Evolutionary conservation across 2,329 filamentous ascomycete species (phyloP), one percentile per base, ranked within the genome.

Genomic region (Venturia effusa): DNA sequence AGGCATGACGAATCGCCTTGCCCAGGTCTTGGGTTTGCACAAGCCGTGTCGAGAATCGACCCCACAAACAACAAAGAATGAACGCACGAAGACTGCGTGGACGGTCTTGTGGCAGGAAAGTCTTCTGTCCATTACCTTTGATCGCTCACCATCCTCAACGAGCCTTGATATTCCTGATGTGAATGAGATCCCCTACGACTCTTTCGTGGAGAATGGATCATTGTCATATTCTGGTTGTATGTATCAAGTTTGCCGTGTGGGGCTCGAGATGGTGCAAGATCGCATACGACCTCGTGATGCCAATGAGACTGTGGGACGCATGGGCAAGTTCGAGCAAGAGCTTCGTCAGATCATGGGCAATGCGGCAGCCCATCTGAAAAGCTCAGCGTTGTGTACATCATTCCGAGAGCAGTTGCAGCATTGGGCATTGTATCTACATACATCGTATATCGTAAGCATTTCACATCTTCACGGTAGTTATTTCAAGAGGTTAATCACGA

Each of bases 101-200:
- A 83, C 83, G 1, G 78, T 86, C 67, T 78, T 85, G 39, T 87
- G 84, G 84, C 84, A 86, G 69, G 84, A 87, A 68, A 85, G 82
- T 64, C 76, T 86, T 59, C 79, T 87, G 30, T 86, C 83, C 10
- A 80, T 87, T 39, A 86, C 83, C 2, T 87, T 86, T 68, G 84
- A 87, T 68, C 75, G 84, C 43, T 79, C 79, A 1, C 83, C 82
- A 1, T 82, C 81, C 17, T 80, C 77, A 32, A 81, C 82, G 6
- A 80, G 83, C n/a, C 75, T 78, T 61, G 79, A 80, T 65, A 77
- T 78, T 0, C 77, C 79, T 19, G 57, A 55, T 43, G 24, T 34
- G 11, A 57, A 81, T 82, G 10, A 75, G 80, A 32, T 78, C 83
- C 70, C 73, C 76, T 67, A 74, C 77, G 19, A 71, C 74, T 63